Conservation (phyloP, 331 rosid genomes). For the Acacia concinna region DNA sequence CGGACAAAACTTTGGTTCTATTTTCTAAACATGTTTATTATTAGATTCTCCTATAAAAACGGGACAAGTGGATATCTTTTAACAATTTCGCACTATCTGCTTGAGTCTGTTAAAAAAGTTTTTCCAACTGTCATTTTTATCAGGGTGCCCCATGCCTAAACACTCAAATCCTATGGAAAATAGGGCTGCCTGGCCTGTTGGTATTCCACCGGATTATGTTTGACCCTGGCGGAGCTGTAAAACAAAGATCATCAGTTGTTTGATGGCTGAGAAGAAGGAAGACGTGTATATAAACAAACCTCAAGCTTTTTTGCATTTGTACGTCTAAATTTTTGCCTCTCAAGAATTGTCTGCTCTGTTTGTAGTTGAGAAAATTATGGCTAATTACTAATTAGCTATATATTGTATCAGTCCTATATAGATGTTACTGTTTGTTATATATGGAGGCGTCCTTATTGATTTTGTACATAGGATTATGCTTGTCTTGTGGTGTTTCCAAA, state of each 20-base stretch:
- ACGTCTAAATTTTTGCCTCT: slow-evolving; percentile 18
- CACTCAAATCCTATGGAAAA: background rate
- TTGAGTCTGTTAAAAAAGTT: background rate
- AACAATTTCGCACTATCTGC: background rate
- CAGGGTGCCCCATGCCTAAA: background rate
- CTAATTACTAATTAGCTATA: background rate
- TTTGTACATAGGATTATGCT: background rate
- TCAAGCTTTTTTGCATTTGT: background rate
- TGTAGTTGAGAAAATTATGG: slow-evolving; percentile 12
- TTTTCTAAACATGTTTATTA: background rate
- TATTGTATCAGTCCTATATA: background rate
- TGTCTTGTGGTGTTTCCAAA: background rate
- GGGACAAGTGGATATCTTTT: background rate
- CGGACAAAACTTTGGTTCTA: slow-evolving; percentile 1
- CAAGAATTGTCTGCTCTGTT: slow-evolving; percentile 18
- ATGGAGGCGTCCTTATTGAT: background rate
- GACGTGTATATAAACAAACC: slow-evolving; percentile 18
- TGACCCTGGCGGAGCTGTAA: background rate
- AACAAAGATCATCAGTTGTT: background rate
- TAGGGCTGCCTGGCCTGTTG: background rate
- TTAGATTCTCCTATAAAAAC: background rate
- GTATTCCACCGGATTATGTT: background rate
- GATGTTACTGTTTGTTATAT: slow-evolving; percentile 8
- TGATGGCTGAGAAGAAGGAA: slow-evolving; percentile 6
- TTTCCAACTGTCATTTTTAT: background rate